phyloP scores from a whole-genome alignment of 345 rosid genomes.

The Acer negundo region DNA sequence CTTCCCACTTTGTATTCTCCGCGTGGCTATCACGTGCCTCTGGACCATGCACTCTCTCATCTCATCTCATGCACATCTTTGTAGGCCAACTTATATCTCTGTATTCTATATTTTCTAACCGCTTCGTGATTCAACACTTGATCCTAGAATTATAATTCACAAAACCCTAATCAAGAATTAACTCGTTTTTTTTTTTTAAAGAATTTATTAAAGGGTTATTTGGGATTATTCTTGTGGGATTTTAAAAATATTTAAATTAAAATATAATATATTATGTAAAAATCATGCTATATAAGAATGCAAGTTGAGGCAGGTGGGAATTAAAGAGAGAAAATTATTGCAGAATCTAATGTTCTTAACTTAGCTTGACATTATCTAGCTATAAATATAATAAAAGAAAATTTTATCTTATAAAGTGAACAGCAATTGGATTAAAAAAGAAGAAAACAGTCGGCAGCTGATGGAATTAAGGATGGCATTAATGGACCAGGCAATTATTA shows the following conservation, averaged over 20 bases:
- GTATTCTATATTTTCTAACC: too few species aligned
- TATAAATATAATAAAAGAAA: background rate
- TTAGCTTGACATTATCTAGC: background rate
- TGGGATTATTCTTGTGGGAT: background rate
- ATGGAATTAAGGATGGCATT: background rate
- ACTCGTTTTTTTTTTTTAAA: too few species aligned
- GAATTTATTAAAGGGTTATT: too few species aligned
- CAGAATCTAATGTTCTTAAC: background rate
- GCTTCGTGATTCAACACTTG: too few species aligned
- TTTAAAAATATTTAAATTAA: background rate
- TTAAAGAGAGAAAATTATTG: background rate
- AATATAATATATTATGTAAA: background rate
- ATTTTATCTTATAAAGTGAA: background rate
- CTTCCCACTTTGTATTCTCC: background rate
- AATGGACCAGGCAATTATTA: conserved; percentile 48
- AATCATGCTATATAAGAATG: conserved; percentile 13
- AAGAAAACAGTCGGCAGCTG: conserved; percentile 27
- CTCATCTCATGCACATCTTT: background rate
- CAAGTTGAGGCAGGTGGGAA: background rate
- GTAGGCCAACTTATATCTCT: too few species aligned
- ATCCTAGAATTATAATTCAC: too few species aligned
- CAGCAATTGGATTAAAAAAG: background rate
- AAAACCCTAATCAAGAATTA: too few species aligned
- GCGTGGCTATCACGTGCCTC: conserved; percentile 36
- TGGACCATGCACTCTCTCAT: conserved; percentile 38